These are phyloP conservation scores for Delonix regia DNA, from an alignment of 306 rosid genomes.

Conservation along the genomic window DNA sequence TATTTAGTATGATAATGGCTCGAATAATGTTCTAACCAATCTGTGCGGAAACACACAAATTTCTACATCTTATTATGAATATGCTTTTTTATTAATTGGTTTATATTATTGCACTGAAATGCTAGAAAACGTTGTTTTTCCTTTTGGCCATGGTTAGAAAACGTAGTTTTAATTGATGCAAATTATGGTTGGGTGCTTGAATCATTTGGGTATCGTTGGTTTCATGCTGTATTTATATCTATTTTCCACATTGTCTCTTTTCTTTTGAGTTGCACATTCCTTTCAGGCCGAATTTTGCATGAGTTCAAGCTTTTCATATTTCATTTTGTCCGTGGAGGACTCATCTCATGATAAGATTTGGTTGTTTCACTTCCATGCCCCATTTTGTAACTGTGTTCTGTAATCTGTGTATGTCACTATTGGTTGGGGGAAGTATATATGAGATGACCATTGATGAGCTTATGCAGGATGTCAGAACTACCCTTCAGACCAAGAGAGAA, in stretches of 20 bases:
- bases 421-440: neutral
- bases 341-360: neutral
- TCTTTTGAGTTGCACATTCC: neutral
- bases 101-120: neutral
- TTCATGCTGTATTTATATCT: neutral
- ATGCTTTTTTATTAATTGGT: neutral
- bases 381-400: neutral
- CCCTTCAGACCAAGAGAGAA: slow-evolving; percentile 90
- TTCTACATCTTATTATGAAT: neutral
- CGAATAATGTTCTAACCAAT: too few species aligned
- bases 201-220: neutral
- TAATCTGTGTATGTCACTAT: neutral
- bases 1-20: neutral
- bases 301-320: neutral
- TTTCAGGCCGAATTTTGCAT: neutral
- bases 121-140: neutral
- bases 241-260: neutral
- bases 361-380: slow-evolving; percentile 16
- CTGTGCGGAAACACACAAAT: neutral
- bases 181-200: neutral
- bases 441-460: neutral
- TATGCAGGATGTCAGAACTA: slow-evolving; percentile 74
- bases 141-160: too few species aligned
- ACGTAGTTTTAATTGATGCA: neutral
- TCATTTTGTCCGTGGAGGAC: neutral